Evolutionary conservation across 495 filamentous ascomycete genomes (phyloP), one percentile per base, ranked within the genome.

Genomic region (Xylaria venustula): DNA sequence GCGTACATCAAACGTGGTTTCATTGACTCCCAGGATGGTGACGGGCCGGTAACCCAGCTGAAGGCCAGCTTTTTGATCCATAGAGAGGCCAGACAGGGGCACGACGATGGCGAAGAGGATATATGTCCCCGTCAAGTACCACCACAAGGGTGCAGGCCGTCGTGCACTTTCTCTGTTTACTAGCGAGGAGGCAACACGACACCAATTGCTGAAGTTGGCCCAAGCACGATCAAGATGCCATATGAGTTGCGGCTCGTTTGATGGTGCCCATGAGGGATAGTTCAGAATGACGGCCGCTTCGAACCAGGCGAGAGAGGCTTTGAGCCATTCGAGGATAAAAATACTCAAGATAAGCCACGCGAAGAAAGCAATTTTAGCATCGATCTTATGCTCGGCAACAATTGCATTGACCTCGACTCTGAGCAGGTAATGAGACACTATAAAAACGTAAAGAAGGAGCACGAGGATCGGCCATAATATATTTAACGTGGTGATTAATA

Each of bases 341-440:
- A 56, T 56, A 46, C 53, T 46, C 15, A 56, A 2, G 34, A 56
- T 56, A 15, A 56, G 40, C 53, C 53, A 56, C 6, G 53, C 53
- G 25, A 45, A 56, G 25, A 56, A 56, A 25, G 19, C 53, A 9
- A 37, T 41, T 2, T 56, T 56, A 15, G 53, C 53, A 46, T 56
- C 53, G 5, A 56, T 17, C 9, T 19, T 23, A 9, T 37, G 53
- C 40, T 41, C 15, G 19, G 53, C 34, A 37, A 56, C 23, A 22
- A 56, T 56, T 14, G 23, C 53, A 37, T 56, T 56, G 22, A 32
- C 15, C 5, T 37, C 23, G 23, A 19, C 34, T 9, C 20, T 44
- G 7, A 42, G 23, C 20, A 56, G 41, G 53, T 56, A 56, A 2
- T 30, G 17, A 9, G 34, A 23, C 7, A 56, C 53, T 15, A 56